These are phyloP conservation scores for Pythium coloratum DNA, from an alignment of 352 stramenopile genomes.

Conservation along the genomic window DNA sequence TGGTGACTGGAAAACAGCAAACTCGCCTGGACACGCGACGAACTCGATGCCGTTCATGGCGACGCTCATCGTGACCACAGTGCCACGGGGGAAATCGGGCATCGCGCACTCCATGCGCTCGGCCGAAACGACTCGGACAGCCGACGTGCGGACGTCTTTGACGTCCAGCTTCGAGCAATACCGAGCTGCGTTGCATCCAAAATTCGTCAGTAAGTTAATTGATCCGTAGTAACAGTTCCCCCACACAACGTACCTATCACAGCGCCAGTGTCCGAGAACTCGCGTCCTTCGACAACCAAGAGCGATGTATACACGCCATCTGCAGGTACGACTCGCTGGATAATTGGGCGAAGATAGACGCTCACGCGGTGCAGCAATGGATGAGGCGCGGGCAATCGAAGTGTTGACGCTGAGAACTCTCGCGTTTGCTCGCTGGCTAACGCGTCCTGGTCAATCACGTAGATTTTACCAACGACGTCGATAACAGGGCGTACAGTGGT, in stretches of 20 bases:
- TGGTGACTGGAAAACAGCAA: conserved; percentile 63
- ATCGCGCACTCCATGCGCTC: conserved; percentile 56
- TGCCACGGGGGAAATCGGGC: conserved; percentile 58
- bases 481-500: background rate
- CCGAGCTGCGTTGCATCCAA: conserved; percentile 3
- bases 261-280: conserved; percentile 54
- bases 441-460: background rate
- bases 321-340: conserved; percentile 40
- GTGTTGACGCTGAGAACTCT: background rate
- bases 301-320: conserved; percentile 67
- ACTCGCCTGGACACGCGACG: conserved; percentile 42
- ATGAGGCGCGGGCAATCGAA: background rate
- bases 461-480: background rate
- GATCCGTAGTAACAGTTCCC: background rate
- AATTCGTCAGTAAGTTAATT: background rate
- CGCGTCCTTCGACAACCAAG: conserved; percentile 48
- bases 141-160: conserved; percentile 35
- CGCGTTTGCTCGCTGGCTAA: background rate
- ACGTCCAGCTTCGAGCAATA: conserved; percentile 30
- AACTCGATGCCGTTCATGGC: conserved; percentile 75
- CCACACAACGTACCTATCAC: conserved; percentile 40
- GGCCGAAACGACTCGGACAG: conserved; percentile 40
- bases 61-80: conserved; percentile 46
- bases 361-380: conserved; percentile 31
- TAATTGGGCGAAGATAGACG: conserved; percentile 50